These are phyloP conservation scores for Candida sp. DNA, from an alignment of 1,139 yeast species.

Conservation along the genomic window DNA sequence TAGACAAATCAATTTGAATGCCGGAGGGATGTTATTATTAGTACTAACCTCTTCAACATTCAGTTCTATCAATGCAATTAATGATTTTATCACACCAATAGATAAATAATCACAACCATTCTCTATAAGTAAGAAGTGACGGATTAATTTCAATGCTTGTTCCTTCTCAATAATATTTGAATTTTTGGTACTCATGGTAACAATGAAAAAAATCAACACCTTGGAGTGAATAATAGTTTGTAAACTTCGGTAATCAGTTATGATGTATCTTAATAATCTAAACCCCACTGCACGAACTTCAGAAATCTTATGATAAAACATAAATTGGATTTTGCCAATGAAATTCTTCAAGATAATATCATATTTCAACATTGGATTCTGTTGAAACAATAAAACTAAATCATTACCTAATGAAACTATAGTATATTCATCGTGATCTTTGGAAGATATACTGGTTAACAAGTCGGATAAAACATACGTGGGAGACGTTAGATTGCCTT, in stretches of 20 bases:
- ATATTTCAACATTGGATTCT: slow-evolving; percentile 58
- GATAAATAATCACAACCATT: slow-evolving; percentile 57
- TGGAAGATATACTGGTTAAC: slow-evolving; percentile 22
- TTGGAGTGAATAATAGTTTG: slow-evolving; percentile 43
- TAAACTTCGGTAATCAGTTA: slow-evolving; percentile 53
- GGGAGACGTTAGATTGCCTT: slow-evolving; percentile 23
- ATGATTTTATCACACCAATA: slow-evolving; percentile 65
- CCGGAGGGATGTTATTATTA: slow-evolving; percentile 26
- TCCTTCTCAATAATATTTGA: slow-evolving; percentile 62
- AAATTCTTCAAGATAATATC: slow-evolving; percentile 66
- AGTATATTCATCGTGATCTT: slow-evolving; percentile 40
- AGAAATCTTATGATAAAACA: slow-evolving; percentile 56
- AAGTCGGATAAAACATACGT: slow-evolving; percentile 37
- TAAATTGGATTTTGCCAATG: slow-evolving; percentile 55
- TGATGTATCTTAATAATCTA: slow-evolving; percentile 64
- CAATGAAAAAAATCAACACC: slow-evolving; percentile 60
- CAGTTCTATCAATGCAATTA: slow-evolving; percentile 69
- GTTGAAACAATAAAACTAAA: slow-evolving; percentile 52
- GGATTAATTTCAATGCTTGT: slow-evolving; percentile 72
- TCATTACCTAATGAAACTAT: slow-evolving; percentile 62
- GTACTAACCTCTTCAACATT: slow-evolving; percentile 25
- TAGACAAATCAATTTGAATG: slow-evolving; percentile 49
- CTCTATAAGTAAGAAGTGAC: slow-evolving; percentile 58
- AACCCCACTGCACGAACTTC: slow-evolving; percentile 76
- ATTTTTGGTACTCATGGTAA: slow-evolving; percentile 55